Conservation (phyloP, 495 filamentous ascomycete genomes). For the Talaromyces wortmannii region DNA sequence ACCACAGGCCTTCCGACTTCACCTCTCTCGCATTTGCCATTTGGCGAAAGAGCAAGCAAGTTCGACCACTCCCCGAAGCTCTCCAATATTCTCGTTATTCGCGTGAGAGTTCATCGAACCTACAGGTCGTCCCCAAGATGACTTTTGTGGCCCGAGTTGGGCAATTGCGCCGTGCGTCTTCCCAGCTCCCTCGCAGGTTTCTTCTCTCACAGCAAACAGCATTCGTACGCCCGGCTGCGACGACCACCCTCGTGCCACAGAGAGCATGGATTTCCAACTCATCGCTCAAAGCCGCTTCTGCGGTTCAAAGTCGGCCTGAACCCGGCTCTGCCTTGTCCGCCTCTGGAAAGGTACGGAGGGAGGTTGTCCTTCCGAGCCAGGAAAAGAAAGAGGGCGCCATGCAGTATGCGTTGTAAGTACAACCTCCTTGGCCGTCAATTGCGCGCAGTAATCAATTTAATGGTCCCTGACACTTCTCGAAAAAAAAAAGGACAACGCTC, state of each 20-base stretch:
- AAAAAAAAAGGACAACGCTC: constrained; percentile 64
- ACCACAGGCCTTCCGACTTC: neutral
- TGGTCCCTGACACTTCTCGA: no score
- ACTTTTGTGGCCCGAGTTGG: neutral
- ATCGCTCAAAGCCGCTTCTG: constrained; percentile 33
- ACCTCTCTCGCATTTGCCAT: neutral
- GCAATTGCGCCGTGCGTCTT: constrained; percentile 3
- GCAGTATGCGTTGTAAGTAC: constrained; percentile 91
- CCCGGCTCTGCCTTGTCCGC: constrained; percentile 29
- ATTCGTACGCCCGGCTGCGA: neutral
- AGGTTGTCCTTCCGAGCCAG: constrained; percentile 85
- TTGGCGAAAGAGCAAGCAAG: no score
- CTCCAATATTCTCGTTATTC: neutral
- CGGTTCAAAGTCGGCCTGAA: constrained; percentile 37
- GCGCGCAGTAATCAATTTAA: no score
- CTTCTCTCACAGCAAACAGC: constrained; percentile 1
- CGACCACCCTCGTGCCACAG: neutral
- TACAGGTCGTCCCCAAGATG: neutral
- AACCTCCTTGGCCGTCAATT: neutral
- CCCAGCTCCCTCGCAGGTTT: neutral
- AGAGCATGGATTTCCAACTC: constrained; percentile 28
- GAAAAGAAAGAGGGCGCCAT: constrained; percentile 89
- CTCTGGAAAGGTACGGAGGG: constrained; percentile 49
- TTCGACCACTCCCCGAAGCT: neutral
- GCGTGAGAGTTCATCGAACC: neutral